Evolutionary conservation across 2,329 filamentous ascomycete genomes (phyloP).

Genomic region (Penicillium glabrum): DNA sequence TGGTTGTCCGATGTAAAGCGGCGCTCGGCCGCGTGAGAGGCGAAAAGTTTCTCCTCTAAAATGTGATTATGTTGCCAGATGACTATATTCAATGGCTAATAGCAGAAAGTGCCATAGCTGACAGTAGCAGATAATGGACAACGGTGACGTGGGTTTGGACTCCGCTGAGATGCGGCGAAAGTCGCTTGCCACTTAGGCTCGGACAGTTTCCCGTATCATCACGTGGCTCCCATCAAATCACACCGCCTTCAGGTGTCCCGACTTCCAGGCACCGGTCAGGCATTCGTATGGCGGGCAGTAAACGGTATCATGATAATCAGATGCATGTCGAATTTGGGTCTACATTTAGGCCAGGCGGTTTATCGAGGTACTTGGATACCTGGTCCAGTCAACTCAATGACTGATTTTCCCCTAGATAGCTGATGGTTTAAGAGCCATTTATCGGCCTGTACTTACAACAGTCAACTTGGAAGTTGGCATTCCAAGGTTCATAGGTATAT

Average conservation of each 20-base stretch:
- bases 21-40: conserved; percentile 37
- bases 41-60: conserved; percentile 16
- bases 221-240: conserved; percentile 14
- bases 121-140: conserved; percentile 13
- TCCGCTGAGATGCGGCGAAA: conserved; percentile 35
- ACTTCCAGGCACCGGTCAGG: neutral
- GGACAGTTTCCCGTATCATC: conserved; percentile 21
- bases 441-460: too few relatives aligned
- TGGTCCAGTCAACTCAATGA: too few relatives aligned
- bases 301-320: neutral
- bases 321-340: neutral
- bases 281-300: neutral
- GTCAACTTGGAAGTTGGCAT: too few relatives aligned
- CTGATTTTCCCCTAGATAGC: too few relatives aligned
- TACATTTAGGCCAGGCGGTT: too few relatives aligned
- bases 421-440: too few relatives aligned
- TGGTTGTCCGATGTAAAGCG: conserved; percentile 40
- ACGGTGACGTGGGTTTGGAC: conserved; percentile 21
- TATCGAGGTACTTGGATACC: too few relatives aligned
- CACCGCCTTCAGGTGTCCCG: neutral
- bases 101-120: conserved; percentile 26
- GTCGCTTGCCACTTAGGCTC: conserved; percentile 29
- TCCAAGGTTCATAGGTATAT: too few relatives aligned
- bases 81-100: conserved; percentile 3
- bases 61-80: neutral